Base-by-base conservation (phyloP, 169 alveolate species). In the Eimeria sp. region DNA sequence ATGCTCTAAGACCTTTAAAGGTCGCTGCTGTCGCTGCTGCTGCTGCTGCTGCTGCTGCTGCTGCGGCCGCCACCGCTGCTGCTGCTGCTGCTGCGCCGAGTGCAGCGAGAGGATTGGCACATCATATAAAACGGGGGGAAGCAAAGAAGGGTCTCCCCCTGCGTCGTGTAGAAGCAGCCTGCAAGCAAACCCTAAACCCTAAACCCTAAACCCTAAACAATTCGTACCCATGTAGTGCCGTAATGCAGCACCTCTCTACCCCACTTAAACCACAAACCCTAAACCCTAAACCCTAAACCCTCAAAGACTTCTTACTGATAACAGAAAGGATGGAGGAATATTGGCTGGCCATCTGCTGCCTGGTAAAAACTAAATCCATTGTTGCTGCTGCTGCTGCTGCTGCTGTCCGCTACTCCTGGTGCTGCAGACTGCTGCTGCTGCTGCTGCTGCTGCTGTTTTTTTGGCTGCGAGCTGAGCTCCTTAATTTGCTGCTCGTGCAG, bases 21-120 rank as follows among this genome's bases (percentile, higher is more conserved):
- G 80, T 2, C 80, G 20, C 16, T 70, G 84, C 75, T 65, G 75
- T n/a, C 75, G 75, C 75, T 18, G 75, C n/a, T 65, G 16, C 75
- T 65, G 75, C 75, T 65, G 75, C 84, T n/a, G 84, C 84, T 18
- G 47, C 47, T 40, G 80, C 22, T 58, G 70, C 80, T 70, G 80
- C 80, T 70, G 80, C 80, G 16, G 80, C 80, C 27, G 3, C 27
- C 27, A 5, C 80, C 27, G 6, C 80, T 70, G 80, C 40, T 34
- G 40, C 40, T 34, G 40, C 40, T 0, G 40, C 40, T 34, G 40
- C 40, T 34, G 40, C 40, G 40, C 40, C 40, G 40, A 34, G 40
- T 34, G 40, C 40, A 34, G 40, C 40, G 40, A 34, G 2, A 34
- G 80, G 16, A 70, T n/a, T 18, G 18, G 80, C 16, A 70, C 80